These are phyloP conservation scores for Lasiosphaeria miniovina DNA, from an alignment of 495 filamentous ascomycete species.

Conservation along the genomic window DNA sequence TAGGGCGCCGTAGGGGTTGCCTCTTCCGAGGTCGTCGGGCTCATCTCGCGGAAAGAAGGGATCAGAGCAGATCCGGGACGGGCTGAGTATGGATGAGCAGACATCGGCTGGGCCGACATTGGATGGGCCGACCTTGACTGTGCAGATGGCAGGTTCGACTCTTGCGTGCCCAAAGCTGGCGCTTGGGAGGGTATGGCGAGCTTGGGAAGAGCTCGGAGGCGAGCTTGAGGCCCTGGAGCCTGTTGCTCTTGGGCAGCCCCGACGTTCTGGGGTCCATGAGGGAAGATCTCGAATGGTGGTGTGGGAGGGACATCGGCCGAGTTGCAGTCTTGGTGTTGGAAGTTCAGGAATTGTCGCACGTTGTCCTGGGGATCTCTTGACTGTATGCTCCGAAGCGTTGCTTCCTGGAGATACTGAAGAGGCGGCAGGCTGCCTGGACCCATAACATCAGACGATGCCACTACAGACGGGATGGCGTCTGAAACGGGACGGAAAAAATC, in stretches of 20 bases:
- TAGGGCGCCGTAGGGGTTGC: conserved; percentile 56
- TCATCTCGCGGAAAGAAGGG: conserved; percentile 52
- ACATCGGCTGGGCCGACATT: conserved; percentile 11
- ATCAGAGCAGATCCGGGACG: conserved; percentile 32
- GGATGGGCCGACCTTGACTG: conserved; percentile 23
- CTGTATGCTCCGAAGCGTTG: conserved; percentile 62
- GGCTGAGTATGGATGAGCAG: conserved; percentile 26
- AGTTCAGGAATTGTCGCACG: conserved; percentile 80
- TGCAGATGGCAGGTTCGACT: conserved; percentile 22
- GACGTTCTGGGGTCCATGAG: conserved; percentile 9
- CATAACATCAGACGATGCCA: conserved; percentile 87
- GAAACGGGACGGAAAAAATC: conserved; percentile 57
- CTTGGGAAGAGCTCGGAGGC: conserved; percentile 56
- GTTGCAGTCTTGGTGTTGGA: conserved; percentile 59
- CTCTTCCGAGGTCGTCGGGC: conserved; percentile 46
- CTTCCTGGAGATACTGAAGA: conserved; percentile 66
- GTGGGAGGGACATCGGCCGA: conserved; percentile 54
- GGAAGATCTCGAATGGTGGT: conserved; percentile 53
- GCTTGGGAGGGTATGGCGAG: conserved; percentile 48
- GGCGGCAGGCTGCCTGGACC: conserved; percentile 61
- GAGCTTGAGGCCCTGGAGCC: conserved; percentile 42
- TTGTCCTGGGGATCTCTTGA: conserved; percentile 84
- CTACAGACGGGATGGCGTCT: conserved; percentile 69
- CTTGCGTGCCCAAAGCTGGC: conserved; percentile 9
- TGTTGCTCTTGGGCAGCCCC: conserved; percentile 9